Evolutionary conservation across 2,329 filamentous ascomycete species (phyloP), one percentile per base, ranked within the genome.

Genomic region (Cladophialophora chaetospira): DNA sequence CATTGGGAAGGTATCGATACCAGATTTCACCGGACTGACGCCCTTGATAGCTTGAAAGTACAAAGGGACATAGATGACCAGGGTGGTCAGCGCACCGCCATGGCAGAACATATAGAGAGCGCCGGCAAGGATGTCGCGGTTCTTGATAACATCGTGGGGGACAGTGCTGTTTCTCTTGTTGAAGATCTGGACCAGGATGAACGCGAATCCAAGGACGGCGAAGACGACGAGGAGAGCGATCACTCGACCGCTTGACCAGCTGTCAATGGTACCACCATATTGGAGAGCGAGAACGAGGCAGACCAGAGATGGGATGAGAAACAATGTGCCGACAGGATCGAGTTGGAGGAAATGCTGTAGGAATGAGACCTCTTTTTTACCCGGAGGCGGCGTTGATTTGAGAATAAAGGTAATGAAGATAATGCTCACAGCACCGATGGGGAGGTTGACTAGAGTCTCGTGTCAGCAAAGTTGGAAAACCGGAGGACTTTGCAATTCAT

Each of bases 181-280:
- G 65, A 45, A 17, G 28, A 75, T 56, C 69, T 77, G 72, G 51
- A 81, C 69, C 46, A 65, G 72, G 25, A 78, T 61, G 58, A 85
- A 86, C 15, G 77, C 57, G 23, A 68, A 53, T 5, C 65, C 55
- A 10, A 73, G 52, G 25, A 72, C 13, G 0, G 64, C 65, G 56
- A 78, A 78, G 3, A 82, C 69, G 1, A 79, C 71, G 21, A 82
- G 75, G 4, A 82, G 68, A 0, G 71, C 73, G 44, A 80, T 76
- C 46, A 81, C 72, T 5, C 70, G 72, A 4, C 65, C 67, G 59
- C 70, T 72, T 19, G 60, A 65, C 78, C 78, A 81, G 1, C 69
- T 33, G 29, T 77, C 73, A 26, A 68, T 73, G 8, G 72, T 72
- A 3, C 75, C 73, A 15, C 76, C 75, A 69, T 71, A 76, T 47